Evolutionary conservation across 192 early-diverging fungal genomes (phyloP).

Genomic region (Funneliformis mosseae): DNA sequence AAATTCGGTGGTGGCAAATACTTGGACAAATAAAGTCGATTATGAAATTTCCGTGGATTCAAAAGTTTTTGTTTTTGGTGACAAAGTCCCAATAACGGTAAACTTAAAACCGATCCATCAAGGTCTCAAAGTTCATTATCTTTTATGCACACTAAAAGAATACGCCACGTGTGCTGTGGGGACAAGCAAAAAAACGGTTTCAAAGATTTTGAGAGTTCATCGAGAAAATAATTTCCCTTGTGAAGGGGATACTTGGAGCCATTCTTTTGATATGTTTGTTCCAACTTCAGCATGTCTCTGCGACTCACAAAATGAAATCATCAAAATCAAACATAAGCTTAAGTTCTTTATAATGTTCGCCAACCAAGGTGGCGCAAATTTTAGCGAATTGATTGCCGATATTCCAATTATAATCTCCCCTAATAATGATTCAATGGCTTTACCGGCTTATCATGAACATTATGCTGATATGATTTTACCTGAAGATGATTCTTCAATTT

Average conservation of each 20-base stretch:
- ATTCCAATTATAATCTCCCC: slow-evolving; percentile 41
- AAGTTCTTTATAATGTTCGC: slow-evolving; percentile 35
- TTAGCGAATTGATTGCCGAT: slow-evolving; percentile 41
- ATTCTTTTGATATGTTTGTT: slow-evolving; percentile 16
- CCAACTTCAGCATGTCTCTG: slow-evolving; percentile 34
- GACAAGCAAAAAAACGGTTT: slow-evolving; percentile 12
- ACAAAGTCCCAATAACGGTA: slow-evolving; percentile 51
- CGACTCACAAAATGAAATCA: slow-evolving; percentile 38
- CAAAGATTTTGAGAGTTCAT: slow-evolving; percentile 8
- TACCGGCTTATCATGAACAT: slow-evolving; percentile 16
- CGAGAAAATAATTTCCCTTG: neutral
- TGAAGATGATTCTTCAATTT: neutral
- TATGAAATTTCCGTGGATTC: slow-evolving; percentile 60
- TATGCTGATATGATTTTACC: neutral
- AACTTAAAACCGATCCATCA: slow-evolving; percentile 48
- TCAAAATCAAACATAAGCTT: slow-evolving; percentile 40
- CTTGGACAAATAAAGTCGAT: slow-evolving; percentile 55
- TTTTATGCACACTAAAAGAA: slow-evolving; percentile 58
- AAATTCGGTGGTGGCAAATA: slow-evolving; percentile 53
- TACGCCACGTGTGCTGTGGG: slow-evolving; percentile 48
- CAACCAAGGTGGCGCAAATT: slow-evolving; percentile 28
- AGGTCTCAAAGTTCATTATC: slow-evolving; percentile 44
- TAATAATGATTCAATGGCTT: neutral
- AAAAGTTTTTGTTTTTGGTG: slow-evolving; percentile 53
- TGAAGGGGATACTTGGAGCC: slow-evolving; percentile 22